Conservation (phyloP, 1,284 basidiomycete genomes). For the Leccinum solheimii region DNA sequence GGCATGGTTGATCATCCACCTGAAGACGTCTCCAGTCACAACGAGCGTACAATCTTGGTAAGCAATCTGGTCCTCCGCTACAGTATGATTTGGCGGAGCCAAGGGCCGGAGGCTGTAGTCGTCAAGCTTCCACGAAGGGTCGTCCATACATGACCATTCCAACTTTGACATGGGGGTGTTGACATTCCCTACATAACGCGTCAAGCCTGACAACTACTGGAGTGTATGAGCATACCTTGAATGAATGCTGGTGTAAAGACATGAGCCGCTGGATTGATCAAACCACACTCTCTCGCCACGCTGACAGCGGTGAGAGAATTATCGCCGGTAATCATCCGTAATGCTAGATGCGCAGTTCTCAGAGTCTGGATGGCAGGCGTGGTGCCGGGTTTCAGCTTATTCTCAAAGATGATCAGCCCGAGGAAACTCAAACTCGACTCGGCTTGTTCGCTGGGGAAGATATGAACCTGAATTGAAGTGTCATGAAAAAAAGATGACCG, state of each 20-base stretch:
- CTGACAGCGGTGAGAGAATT: constrained; percentile 97
- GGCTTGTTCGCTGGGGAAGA: constrained; percentile 79
- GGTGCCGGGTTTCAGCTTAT: constrained; percentile 95
- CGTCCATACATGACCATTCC: constrained; percentile 93
- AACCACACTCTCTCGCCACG: constrained; percentile 92
- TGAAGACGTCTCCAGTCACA: constrained; percentile 95
- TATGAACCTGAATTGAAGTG: constrained; percentile 3
- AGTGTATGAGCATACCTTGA: constrained; percentile 51
- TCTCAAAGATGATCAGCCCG: constrained; percentile 97
- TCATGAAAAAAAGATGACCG: constrained; percentile 22
- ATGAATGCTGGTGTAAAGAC: constrained; percentile 90
- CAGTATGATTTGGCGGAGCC: constrained; percentile 61
- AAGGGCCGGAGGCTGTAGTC: constrained; percentile 84
- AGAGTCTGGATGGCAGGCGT: constrained; percentile 90
- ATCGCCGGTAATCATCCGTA: constrained; percentile 98
- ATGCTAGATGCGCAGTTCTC: constrained; percentile 87
- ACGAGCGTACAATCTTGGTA: constrained; percentile 92
- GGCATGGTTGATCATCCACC: constrained; percentile 98
- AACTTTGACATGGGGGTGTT: constrained; percentile 67
- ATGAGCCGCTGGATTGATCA: constrained; percentile 87
- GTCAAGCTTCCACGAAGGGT: constrained; percentile 84
- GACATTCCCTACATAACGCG: constrained; percentile 51
- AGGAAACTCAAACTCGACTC: constrained; percentile 91
- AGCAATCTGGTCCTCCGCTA: constrained; percentile 68
- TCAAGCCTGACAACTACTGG: not conserved